Evolutionary conservation across 148 eudicot genomes (phyloP), one percentile per base, ranked within the genome.

Genomic region (Spergularia bocconei): DNA sequence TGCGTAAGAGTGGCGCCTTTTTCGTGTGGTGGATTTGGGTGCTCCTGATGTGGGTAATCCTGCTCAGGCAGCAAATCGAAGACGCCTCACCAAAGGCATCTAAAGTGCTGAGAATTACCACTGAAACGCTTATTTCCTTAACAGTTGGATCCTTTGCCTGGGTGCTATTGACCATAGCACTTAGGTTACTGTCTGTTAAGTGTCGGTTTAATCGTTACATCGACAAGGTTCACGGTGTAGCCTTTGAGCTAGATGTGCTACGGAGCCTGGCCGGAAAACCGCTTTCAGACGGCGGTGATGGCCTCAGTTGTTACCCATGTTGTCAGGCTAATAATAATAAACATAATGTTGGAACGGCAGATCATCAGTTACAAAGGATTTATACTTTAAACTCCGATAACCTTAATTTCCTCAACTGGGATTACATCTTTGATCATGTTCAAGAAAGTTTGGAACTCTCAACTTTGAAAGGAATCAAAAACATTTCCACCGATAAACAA

Each of bases 21-120:
- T 70, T 70, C 19, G 25, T 70, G 0, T 70, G 60, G 73, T 70
- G 73, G 73, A 33, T 70, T 29, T 70, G 73, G 73, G 41, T 70
- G 6, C 59, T 70, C 12, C 6, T 70, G 6, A 70, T 54, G 73
- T 70, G 73, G 73, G 47, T 70, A 4, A 53, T 70, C 1, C 73
- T 70, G 3, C 12, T 70, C 41, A 60, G 53, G 73, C 59, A 52
- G 2, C 58, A 16, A 1, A 25, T 70, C 4, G 19, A 70, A 4
- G 7, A 70, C 3, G 47, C 41, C 14, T 51, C 73, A 7, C 58
- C 61, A 29, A 13, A 47, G 13, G 73, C 73, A 0, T 13, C 13
- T 2, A 70, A 70, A 52, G 61, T 53, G 11, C 39, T 70, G 8
- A 14, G 7, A 3, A 70, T 70, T 23, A 70, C 73, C 0, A 70